These are phyloP conservation scores for Olyra latifolia DNA, from an alignment of 176 grass and related monocot genomes.

Conservation along the genomic window DNA sequence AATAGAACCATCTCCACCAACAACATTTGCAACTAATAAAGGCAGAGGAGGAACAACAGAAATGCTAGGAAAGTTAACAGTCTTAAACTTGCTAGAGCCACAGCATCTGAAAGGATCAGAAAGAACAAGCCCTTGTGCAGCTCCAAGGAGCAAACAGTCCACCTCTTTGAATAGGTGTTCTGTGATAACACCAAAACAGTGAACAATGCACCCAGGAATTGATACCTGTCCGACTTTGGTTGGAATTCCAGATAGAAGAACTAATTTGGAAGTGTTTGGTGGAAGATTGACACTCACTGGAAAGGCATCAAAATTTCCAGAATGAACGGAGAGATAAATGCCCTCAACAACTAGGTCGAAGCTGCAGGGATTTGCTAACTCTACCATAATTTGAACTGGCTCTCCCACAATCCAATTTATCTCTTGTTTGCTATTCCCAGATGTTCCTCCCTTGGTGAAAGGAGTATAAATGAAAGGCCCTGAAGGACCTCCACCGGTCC, in stretches of 20 bases:
- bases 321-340: conserved; percentile 98
- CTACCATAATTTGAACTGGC: conserved; percentile 94
- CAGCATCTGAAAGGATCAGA: conserved; percentile 98
- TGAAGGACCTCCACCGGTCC: conserved; percentile 83
- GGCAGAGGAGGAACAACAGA: conserved; percentile 76
- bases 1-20: conserved; percentile 88
- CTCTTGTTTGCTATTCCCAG: conserved; percentile 68
- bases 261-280: conserved; percentile 91
- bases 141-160: conserved; percentile 88
- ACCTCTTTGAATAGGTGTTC: conserved; percentile 99
- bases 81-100: conserved; percentile 91
- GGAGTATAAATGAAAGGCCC: conserved; percentile 99
- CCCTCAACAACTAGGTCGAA: conserved; percentile 92
- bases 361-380: conserved; percentile 98
- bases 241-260: conserved; percentile 91
- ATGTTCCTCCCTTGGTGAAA: conserved; percentile 67
- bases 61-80: conserved; percentile 74
- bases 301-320: conserved; percentile 98
- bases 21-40: conserved; percentile 83
- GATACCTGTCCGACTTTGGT: conserved; percentile 79
- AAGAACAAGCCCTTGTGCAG: conserved; percentile 96
- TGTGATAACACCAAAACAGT: conserved; percentile 98
- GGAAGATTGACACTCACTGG: conserved; percentile 85
- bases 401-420: conserved; percentile 96
- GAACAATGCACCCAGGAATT: conserved; percentile 98